phyloP scores from a whole-genome alignment of 306 rosid genomes.

The Corylus americana region DNA sequence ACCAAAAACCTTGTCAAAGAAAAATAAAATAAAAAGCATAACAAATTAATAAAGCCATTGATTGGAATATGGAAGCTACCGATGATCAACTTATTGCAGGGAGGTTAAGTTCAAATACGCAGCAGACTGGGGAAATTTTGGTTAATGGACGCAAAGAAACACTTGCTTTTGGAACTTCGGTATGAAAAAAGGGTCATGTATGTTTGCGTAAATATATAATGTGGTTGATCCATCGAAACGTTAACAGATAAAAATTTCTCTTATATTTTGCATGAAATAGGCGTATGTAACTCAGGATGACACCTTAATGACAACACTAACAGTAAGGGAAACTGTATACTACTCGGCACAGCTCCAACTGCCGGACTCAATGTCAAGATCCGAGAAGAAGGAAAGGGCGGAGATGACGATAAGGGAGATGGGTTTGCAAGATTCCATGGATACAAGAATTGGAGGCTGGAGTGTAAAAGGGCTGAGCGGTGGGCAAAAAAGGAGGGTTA shows the following conservation, averaged over 20 bases:
- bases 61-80: no score
- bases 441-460: constrained; percentile 74
- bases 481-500: constrained; percentile 68
- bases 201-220: no score
- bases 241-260: background rate
- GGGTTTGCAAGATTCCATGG: constrained; percentile 54
- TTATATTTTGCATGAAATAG: constrained; percentile 20
- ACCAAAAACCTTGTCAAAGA: no score
- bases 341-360: constrained; percentile 51
- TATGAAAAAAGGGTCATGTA: background rate
- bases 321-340: constrained; percentile 51
- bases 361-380: constrained; percentile 51
- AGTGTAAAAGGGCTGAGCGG: constrained; percentile 55
- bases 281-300: constrained; percentile 76
- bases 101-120: constrained; percentile 44
- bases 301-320: constrained; percentile 52
- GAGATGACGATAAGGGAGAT: constrained; percentile 53
- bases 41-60: no score
- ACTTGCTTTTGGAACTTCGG: constrained; percentile 67
- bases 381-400: constrained; percentile 59
- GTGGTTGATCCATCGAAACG: no score
- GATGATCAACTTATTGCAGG: constrained; percentile 37
- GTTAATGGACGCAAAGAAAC: constrained; percentile 56
- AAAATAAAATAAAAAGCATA: no score
- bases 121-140: constrained; percentile 50